Evolutionary conservation across 352 stramenopile species (phyloP).

Genomic region (Aphanomyces invadans): DNA sequence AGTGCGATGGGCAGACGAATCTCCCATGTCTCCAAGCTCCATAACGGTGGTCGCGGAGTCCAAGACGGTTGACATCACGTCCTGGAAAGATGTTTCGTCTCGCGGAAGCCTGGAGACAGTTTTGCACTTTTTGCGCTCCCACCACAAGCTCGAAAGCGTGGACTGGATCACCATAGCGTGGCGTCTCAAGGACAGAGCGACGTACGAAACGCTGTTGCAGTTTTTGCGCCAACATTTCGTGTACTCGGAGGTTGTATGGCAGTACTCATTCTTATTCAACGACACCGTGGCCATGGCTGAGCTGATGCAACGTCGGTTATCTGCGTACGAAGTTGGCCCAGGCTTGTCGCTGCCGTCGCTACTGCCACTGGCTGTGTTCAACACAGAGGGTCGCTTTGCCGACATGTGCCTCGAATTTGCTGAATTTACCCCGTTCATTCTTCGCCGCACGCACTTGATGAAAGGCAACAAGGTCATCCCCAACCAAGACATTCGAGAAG

Average conservation of each 20-base stretch:
- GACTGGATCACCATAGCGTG: conserved; percentile 36
- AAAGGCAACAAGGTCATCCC: conserved; percentile 4
- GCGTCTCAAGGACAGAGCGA: conserved; percentile 36
- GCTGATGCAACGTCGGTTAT: not conserved
- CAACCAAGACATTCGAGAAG: conserved; percentile 35
- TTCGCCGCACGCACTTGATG: conserved; percentile 2
- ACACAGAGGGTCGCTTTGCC: not conserved
- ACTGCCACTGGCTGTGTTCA: not conserved
- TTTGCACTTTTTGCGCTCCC: conserved; percentile 29
- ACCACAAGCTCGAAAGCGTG: conserved; percentile 28
- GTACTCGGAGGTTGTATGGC: conserved; percentile 38
- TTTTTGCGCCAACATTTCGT: conserved; percentile 36
- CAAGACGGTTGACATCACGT: conserved; percentile 41
- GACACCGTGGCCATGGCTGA: conserved; percentile 38
- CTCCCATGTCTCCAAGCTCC: conserved; percentile 20
- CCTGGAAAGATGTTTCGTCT: conserved; percentile 48
- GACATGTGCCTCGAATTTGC: not conserved
- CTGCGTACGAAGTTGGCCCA: not conserved
- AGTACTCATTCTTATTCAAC: conserved; percentile 43
- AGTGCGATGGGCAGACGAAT: conserved; percentile 28
- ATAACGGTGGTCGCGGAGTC: conserved; percentile 30
- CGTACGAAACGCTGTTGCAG: conserved; percentile 33
- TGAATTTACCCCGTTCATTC: conserved; percentile 4
- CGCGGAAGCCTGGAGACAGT: conserved; percentile 42
- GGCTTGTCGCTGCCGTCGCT: not conserved